phyloP scores from a whole-genome alignment of 176 grass and related monocot species.

The Phyllostachys edulis region DNA sequence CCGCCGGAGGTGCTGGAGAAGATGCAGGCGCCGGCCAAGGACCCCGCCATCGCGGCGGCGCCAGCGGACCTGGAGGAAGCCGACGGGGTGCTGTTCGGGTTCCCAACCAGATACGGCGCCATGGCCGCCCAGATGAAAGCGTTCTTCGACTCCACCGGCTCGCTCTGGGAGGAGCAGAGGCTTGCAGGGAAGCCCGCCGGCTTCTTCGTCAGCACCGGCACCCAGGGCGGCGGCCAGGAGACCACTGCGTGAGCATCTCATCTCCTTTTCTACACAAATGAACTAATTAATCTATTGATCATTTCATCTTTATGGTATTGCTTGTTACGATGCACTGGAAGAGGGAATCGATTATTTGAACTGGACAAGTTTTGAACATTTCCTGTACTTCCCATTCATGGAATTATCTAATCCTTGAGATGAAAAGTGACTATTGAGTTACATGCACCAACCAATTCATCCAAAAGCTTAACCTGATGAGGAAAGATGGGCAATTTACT shows the following conservation, averaged over 20 bases:
- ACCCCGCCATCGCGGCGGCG: constrained; percentile 43
- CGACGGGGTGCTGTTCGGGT: constrained; percentile 72
- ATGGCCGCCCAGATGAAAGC: constrained; percentile 96
- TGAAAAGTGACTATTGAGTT: neutral
- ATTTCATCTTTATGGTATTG: neutral
- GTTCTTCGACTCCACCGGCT: constrained; percentile 79
- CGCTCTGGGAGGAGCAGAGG: constrained; percentile 72
- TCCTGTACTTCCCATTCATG: neutral
- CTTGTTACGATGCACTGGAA: neutral
- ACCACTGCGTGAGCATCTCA: constrained; percentile 73
- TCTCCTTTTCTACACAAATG: neutral
- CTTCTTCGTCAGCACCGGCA: constrained; percentile 85
- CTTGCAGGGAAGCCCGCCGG: constrained; percentile 77
- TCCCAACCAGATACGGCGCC: constrained; percentile 77
- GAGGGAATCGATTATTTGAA: neutral
- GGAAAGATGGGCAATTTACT: too few species aligned
- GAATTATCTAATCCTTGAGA: neutral
- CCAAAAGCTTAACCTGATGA: too few species aligned
- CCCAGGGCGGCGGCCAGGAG: constrained; percentile 84
- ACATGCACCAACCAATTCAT: too few species aligned
- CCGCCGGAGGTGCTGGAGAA: constrained; percentile 61
- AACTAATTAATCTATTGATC: neutral
- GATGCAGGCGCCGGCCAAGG: constrained; percentile 74
- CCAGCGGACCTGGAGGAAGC: constrained; percentile 68
- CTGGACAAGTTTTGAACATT: neutral